Conservation (phyloP, 495 filamentous ascomycete species). For the Neurospora sp. region DNA sequence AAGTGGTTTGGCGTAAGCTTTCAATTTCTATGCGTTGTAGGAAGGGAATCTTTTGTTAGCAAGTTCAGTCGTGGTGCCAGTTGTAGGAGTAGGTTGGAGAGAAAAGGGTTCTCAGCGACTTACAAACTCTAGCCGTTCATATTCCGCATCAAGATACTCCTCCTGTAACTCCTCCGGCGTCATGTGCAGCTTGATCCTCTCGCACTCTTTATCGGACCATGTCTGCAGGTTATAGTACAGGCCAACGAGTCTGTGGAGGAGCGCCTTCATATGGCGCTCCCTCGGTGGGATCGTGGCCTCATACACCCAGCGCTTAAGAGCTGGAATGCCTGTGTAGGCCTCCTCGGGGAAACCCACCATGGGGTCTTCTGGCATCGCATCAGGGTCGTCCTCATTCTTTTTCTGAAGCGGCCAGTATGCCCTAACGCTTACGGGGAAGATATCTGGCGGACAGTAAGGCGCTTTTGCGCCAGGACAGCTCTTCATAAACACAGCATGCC, state of each 20-base stretch:
- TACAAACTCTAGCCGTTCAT: no score
- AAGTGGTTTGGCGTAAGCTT: not conserved
- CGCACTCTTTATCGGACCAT: constrained; percentile 10
- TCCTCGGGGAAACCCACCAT: constrained; percentile 10
- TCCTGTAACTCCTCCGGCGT: not conserved
- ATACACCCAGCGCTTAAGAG: constrained; percentile 13
- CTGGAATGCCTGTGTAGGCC: constrained; percentile 13
- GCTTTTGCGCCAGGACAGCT: not conserved
- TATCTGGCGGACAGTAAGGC: not conserved
- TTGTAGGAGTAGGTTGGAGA: no score
- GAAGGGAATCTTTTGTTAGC: not conserved
- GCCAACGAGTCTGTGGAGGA: constrained; percentile 8
- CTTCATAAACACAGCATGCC: not conserved
- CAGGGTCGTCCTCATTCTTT: not conserved
- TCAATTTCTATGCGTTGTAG: not conserved
- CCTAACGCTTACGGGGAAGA: constrained; percentile 8
- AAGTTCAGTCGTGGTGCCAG: not conserved
- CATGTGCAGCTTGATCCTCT: not conserved
- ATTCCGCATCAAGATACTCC: not conserved
- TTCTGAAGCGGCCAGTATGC: constrained; percentile 12
- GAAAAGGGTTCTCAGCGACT: no score
- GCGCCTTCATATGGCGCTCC: constrained; percentile 8
- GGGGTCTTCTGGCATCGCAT: not conserved
- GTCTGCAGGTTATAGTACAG: constrained; percentile 5
- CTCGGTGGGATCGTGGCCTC: constrained; percentile 6